These are phyloP conservation scores for Fusarium odoratissimum DNA, from an alignment of 2,329 filamentous ascomycete species.

Conservation along the genomic window DNA sequence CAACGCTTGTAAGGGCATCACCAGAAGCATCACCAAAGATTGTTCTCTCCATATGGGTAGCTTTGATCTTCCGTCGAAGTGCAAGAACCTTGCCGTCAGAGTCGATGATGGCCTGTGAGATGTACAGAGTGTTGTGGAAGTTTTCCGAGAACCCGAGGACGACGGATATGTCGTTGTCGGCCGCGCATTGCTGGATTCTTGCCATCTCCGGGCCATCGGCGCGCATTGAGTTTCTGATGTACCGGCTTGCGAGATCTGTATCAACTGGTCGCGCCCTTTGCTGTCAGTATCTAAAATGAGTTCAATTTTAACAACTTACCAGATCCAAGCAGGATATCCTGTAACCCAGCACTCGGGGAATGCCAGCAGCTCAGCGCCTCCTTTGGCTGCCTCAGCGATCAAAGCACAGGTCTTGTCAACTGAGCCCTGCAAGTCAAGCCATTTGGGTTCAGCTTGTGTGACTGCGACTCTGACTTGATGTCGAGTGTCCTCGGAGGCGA, in stretches of 20 bases:
- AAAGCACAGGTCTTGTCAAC: slow-evolving; percentile 33
- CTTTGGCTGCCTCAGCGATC: slow-evolving; percentile 37
- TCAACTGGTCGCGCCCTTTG: slow-evolving; percentile 1
- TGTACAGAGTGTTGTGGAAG: slow-evolving; percentile 52
- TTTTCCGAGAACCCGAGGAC: slow-evolving; percentile 57
- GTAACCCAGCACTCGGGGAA: slow-evolving; percentile 66
- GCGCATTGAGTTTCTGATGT: slow-evolving; percentile 16
- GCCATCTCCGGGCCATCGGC: slow-evolving; percentile 54
- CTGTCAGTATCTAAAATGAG: no score
- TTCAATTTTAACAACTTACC: no score
- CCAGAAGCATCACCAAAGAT: slow-evolving; percentile 56
- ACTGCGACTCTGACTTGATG: slow-evolving; percentile 21
- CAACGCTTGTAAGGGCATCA: slow-evolving; percentile 1
- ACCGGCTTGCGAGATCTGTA: neutral
- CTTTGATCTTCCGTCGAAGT: slow-evolving; percentile 61
- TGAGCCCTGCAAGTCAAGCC: slow-evolving; percentile 27
- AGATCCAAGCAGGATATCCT: slow-evolving; percentile 46
- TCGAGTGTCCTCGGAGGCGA: accelerated
- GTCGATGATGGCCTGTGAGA: slow-evolving; percentile 57
- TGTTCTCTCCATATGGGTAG: slow-evolving; percentile 63
- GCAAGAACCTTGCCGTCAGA: slow-evolving; percentile 52
- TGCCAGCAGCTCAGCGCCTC: slow-evolving; percentile 64
- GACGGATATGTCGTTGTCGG: slow-evolving; percentile 52
- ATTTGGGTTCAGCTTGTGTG: slow-evolving; percentile 39
- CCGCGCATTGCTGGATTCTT: slow-evolving; percentile 48